A percentile compares a stretch with the other conserved stretches of the same genome.
Conservation (phyloP, 257 asterid genomes). For the Apocynum venetum region DNA sequence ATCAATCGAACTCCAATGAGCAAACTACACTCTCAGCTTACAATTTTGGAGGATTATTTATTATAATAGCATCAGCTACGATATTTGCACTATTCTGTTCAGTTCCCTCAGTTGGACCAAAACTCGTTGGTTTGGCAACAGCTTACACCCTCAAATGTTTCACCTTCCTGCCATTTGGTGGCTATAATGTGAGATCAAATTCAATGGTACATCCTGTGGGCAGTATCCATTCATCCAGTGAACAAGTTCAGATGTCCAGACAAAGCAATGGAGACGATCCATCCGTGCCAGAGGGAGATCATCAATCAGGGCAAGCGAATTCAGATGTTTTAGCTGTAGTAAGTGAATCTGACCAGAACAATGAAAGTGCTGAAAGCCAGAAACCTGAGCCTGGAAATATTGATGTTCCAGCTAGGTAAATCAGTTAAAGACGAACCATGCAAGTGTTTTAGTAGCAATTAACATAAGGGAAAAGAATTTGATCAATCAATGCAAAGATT, state of each 20-base stretch:
- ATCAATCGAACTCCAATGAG: conserved; percentile 30
- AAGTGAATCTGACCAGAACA: background rate
- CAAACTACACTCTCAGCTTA: conserved; percentile 34
- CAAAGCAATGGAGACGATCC: background rate
- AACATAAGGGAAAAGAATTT: too few species aligned
- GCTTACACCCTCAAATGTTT: background rate
- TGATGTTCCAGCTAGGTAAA: background rate
- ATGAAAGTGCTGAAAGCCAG: background rate
- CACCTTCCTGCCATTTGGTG: background rate
- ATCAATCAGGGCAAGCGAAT: background rate
- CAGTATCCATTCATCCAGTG: background rate
- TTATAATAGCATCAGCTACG: conserved; percentile 40
- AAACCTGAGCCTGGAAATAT: background rate
- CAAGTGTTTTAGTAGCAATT: too few species aligned
- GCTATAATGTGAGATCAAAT: background rate
- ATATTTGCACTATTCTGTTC: conserved; percentile 33
- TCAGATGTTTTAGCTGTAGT: background rate
- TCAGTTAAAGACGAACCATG: background rate
- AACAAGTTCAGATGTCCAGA: background rate
- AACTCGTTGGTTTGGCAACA: conserved; percentile 1
- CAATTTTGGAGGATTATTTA: conserved; percentile 56
- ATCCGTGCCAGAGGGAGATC: background rate
- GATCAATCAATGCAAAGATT: too few species aligned
- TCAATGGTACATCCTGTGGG: background rate
- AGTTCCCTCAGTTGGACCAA: conserved; percentile 22